Conservation (phyloP, 1,139 yeast species). For the Taphrina betulina region DNA sequence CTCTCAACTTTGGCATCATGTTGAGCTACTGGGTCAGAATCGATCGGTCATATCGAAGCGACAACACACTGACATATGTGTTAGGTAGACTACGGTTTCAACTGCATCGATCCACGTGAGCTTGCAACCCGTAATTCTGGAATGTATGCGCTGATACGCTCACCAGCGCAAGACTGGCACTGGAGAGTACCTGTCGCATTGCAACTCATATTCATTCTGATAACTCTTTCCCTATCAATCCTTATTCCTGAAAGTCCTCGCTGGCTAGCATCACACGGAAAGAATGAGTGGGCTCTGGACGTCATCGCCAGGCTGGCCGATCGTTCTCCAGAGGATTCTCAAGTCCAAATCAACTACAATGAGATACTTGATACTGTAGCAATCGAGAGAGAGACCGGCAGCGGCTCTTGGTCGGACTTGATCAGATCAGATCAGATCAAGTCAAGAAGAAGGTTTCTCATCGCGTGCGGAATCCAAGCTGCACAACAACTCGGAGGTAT, state of each 20-base stretch:
- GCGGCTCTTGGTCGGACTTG: conserved; percentile 61
- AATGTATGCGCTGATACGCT: no score
- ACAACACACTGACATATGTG: neutral
- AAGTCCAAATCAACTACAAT: conserved; percentile 53
- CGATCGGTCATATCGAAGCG: no score
- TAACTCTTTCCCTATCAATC: conserved; percentile 38
- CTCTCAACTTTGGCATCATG: conserved; percentile 41
- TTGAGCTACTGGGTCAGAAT: conserved; percentile 33
- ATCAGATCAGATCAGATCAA: conserved; percentile 53
- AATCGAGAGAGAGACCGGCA: conserved; percentile 72
- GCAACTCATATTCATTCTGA: conserved; percentile 42
- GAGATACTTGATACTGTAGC: conserved; percentile 77
- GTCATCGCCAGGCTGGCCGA: conserved; percentile 52
- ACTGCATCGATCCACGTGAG: conserved; percentile 2
- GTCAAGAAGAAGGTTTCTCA: conserved; percentile 72
- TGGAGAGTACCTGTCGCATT: conserved; percentile 36
- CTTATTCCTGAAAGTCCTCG: conserved; percentile 55
- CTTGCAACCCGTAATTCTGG: no score
- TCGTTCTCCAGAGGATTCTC: conserved; percentile 32
- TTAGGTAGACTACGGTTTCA: conserved; percentile 9
- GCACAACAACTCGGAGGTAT: conserved; percentile 93
- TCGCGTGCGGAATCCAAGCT: conserved; percentile 86
- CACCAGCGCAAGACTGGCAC: conserved; percentile 19
- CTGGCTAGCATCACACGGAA: conserved; percentile 50
- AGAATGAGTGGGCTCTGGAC: conserved; percentile 52